Evolutionary conservation across 2,329 filamentous ascomycete species (phyloP), one percentile per base, ranked within the genome.

Genomic region (Penicillium paneum): DNA sequence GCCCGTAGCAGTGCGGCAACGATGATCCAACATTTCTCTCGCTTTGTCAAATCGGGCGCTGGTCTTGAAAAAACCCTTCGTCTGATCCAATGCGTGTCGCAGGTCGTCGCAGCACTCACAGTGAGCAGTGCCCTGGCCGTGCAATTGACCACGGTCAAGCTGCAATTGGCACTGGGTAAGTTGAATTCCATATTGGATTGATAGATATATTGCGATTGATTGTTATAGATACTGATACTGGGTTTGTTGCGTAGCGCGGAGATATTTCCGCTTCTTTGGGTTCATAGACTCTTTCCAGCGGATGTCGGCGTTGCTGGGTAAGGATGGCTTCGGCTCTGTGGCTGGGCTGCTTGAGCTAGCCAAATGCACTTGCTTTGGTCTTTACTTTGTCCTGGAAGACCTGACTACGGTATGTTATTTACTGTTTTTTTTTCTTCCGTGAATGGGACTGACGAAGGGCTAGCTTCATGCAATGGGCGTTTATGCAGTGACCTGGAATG

Each of bases 361-460:
- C 15, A 79, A 80, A 46, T 81, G 79, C 71, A 81, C 80, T 7
- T 84, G 84, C 63, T 78, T 86, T 47, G 87, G 86, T 44, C 74
- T 87, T 55, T 90, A 89, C 67, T 81, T 87, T 52, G 73, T 88
- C 21, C 75, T 89, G 55, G 88, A 91, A 73, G 81, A 83, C 57
- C 67, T 79, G 38, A 88, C 84, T 0, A 79, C 89, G 44, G 76
- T 84, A 56, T 78, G 87, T 74, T 39, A 11, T 24, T 8, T 28
- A 15, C 8, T 6, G 29, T 2, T 13, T 3, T 4, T 15, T 5
- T 3, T n/a, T n/a, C n/a, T 43, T 48, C 15, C n/a, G 17, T n/a
- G 10, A 34, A 48, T 13, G 17, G 15, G 13, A 34, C 52, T 63
- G 31, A 64, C 46, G 19, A 21, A 28, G 11, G 8, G 15, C 17